These are phyloP conservation scores for Irpex sp. DNA, from an alignment of 1,284 basidiomycete species.

Conservation along the genomic window DNA sequence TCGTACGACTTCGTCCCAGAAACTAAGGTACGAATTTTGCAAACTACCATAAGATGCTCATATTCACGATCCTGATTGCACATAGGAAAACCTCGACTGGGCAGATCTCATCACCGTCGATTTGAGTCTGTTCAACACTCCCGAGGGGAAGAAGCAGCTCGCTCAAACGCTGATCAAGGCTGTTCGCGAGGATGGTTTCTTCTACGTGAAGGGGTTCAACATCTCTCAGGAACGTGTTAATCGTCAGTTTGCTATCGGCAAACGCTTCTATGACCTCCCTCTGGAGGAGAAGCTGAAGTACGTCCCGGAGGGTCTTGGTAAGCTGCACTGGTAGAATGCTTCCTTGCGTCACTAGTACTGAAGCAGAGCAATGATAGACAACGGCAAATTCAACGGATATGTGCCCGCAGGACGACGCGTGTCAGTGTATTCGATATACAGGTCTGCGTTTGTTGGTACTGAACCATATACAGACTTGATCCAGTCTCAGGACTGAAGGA, in stretches of 20 bases:
- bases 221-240: conserved; percentile 34
- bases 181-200: conserved; percentile 40
- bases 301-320: conserved; percentile 40
- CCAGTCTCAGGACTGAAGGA: conserved; percentile 35
- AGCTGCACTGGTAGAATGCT: conserved; percentile 3
- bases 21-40: conserved; percentile 37
- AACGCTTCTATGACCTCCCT: conserved; percentile 42
- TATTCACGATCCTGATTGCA: background rate
- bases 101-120: conserved; percentile 51
- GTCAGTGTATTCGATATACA: conserved; percentile 20
- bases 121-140: conserved; percentile 37
- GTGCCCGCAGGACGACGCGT: conserved; percentile 43
- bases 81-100: conserved; percentile 42
- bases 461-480: conserved; percentile 25
- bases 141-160: conserved; percentile 41
- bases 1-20: conserved; percentile 44
- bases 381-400: conserved; percentile 49
- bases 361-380: conserved; percentile 24
- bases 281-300: conserved; percentile 51
- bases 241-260: conserved; percentile 32
- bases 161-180: conserved; percentile 37
- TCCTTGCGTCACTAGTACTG: background rate
- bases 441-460: background rate
- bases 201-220: conserved; percentile 38
- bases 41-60: background rate